These are phyloP conservation scores for Chalaropsis thielavioides DNA, from an alignment of 2,329 filamentous ascomycete species.

Conservation along the genomic window DNA sequence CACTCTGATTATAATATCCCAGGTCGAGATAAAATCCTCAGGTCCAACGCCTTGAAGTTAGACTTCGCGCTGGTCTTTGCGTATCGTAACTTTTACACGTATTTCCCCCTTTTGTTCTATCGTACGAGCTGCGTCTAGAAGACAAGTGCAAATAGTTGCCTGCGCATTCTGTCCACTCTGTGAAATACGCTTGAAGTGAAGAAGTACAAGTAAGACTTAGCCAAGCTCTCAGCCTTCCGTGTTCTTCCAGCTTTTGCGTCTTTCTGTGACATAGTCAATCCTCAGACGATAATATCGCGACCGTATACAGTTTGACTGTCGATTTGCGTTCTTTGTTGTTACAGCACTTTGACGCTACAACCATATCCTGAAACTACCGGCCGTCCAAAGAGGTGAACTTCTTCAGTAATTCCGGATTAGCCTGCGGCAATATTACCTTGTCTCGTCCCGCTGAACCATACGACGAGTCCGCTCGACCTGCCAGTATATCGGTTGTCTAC, in stretches of 20 bases:
- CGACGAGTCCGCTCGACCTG: background rate
- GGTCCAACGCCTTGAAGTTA: background rate
- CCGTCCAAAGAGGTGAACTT: background rate
- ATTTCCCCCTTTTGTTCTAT: background rate
- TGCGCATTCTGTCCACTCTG: slow-evolving; percentile 3
- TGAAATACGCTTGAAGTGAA: slow-evolving; percentile 7
- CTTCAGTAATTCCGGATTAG: background rate
- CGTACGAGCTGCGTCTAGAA: slow-evolving; percentile 8
- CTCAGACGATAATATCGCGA: background rate
- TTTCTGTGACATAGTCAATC: background rate
- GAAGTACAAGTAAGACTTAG: slow-evolving; percentile 6
- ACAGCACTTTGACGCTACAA: background rate
- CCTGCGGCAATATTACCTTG: background rate
- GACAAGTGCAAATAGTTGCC: slow-evolving; percentile 7
- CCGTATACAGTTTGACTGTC: slow-evolving; percentile 1
- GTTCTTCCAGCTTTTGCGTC: background rate
- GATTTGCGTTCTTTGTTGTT: background rate
- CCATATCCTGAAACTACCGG: background rate
- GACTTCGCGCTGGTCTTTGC: background rate
- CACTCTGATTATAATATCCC: background rate
- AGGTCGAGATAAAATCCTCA: background rate
- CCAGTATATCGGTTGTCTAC: background rate
- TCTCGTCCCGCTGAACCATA: background rate
- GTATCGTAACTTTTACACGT: slow-evolving; percentile 9
- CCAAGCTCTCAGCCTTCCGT: background rate